Evolutionary conservation across 1,284 basidiomycete species (phyloP), one percentile per base, ranked within the genome.

Genomic region (Sanghuangporus sanghuang): DNA sequence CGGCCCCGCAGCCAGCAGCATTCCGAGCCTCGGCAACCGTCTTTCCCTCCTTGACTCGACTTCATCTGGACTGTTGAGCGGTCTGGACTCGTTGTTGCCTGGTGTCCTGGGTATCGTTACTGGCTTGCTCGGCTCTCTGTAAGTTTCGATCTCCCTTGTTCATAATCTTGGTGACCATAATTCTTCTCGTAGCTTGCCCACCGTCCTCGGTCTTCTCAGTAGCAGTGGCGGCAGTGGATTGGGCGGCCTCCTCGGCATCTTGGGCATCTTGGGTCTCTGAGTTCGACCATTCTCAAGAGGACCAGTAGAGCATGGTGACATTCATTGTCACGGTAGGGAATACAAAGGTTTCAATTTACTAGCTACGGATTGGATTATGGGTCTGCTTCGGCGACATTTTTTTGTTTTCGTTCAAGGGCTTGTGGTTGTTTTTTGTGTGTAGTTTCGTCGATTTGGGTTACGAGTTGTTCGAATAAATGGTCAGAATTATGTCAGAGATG

Each of bases 161-260:
- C 48, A 72, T 68, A n/a, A 6, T 7, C 16, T 32, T 38, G 38
- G 8, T 23, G 6, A 32, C 4, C 27, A 2, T 12, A 42, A 16
- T 42, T 27, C n/a, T 18, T 40, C 35, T 44, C 56, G 53, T 54
- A 72, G 71, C 21, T 59, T 73, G 21, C 64, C 67, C n/a, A 65
- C 70, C 55, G 70, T 73, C 36, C 68, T 68, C 40, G 64, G 55
- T 2, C 59, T 73, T 6, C 66, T 73, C 5, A 50, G 61, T 21
- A 57, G 59, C 5, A 50, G 61, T 21, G 58, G 59, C 23, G 67
- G 72, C 21, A 68, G 70, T 11, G 66, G 72, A 16, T 69, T 70
- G 32, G 67, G 72, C 32, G 71, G 67, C 18, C 56, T 69, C 11
- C 70, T 73, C 46, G 72, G 71, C 35, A 65, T 73, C 38, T 72